These are phyloP conservation scores for Lachancea quebecensis DNA, from an alignment of 805 yeast species.

Conservation along the genomic window DNA sequence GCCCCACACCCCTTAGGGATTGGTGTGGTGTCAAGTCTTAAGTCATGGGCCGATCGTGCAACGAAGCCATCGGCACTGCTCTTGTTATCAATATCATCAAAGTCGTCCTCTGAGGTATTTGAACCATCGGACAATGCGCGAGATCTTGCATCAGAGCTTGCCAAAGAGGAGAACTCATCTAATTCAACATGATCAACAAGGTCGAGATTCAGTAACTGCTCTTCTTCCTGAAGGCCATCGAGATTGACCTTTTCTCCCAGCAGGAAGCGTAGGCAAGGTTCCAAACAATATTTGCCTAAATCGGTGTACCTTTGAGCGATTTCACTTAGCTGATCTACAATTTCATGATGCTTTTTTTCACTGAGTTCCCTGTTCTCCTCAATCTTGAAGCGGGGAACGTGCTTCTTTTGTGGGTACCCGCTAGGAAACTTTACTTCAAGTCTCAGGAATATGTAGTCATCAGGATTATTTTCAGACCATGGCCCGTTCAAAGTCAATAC, in stretches of 20 bases:
- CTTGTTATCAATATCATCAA: conserved; percentile 12
- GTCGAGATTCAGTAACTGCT: conserved; percentile 27
- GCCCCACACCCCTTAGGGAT: conserved; percentile 94
- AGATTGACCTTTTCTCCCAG: conserved; percentile 71
- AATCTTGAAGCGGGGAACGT: conserved; percentile 49
- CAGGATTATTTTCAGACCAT: conserved; percentile 43
- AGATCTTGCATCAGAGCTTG: conserved; percentile 31
- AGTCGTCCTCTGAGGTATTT: conserved; percentile 37
- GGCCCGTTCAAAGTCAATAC: conserved; percentile 77
- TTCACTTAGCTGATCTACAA: conserved; percentile 44
- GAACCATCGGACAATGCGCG: conserved; percentile 31
- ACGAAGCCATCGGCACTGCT: conserved; percentile 4
- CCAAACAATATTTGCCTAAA: conserved; percentile 63
- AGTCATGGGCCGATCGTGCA: conserved; percentile 15
- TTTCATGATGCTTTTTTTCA: conserved; percentile 41
- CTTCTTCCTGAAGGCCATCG: conserved; percentile 33
- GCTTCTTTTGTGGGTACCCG: conserved; percentile 55
- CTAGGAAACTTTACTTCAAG: conserved; percentile 65
- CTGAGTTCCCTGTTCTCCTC: conserved; percentile 75
- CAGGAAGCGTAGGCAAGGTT: conserved; percentile 66
- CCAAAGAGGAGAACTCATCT: conserved; percentile 31
- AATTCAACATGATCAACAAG: conserved; percentile 28
- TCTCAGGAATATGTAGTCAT: conserved; percentile 53
- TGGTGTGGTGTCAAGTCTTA: conserved; percentile 69
- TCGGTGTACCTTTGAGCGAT: conserved; percentile 53